Percentiles rank a stretch among this genome's conserved stretches.
Conservation (phyloP, 2,329 filamentous ascomycete genomes). For the Aspergillus sergii region DNA sequence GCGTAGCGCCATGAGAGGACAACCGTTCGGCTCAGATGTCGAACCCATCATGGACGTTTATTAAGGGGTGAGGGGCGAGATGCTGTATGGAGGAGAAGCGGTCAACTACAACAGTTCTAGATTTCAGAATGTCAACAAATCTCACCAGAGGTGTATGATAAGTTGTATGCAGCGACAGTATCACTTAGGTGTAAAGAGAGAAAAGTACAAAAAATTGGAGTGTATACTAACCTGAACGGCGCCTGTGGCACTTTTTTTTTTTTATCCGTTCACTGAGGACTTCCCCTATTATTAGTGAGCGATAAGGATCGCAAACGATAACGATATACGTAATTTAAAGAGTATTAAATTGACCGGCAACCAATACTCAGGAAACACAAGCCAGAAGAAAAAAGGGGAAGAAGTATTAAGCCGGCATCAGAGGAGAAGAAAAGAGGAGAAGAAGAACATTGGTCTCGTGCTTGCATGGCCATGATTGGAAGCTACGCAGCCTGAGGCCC, state of each 20-base stretch:
- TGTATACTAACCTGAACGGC: background rate
- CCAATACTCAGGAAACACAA: slow-evolving; percentile 9
- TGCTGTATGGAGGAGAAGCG: background rate
- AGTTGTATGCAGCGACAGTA: background rate
- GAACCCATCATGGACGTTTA: slow-evolving; percentile 28
- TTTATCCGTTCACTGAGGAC: background rate
- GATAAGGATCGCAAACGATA: slow-evolving; percentile 5
- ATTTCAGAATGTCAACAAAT: background rate
- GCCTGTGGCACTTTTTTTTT: background rate
- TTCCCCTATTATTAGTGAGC: background rate
- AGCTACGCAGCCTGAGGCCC: background rate
- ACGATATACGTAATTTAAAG: background rate
- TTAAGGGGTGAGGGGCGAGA: slow-evolving; percentile 1
- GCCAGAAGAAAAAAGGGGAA: slow-evolving; percentile 13
- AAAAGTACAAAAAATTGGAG: background rate
- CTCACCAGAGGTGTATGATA: too few relatives aligned
- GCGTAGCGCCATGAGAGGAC: slow-evolving; percentile 29
- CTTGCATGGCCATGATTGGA: slow-evolving; percentile 11
- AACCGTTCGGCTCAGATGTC: slow-evolving; percentile 13
- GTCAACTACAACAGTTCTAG: background rate
- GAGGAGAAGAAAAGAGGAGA: slow-evolving; percentile 20
- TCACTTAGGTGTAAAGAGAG: background rate
- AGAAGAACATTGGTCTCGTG: slow-evolving; percentile 14
- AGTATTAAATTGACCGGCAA: slow-evolving; percentile 24
- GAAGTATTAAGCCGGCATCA: slow-evolving; percentile 14